A percentile compares a stretch with the other conserved stretches of the same genome.
Conservation (phyloP, 257 asterid genomes). For the Solanum dulcamara region DNA sequence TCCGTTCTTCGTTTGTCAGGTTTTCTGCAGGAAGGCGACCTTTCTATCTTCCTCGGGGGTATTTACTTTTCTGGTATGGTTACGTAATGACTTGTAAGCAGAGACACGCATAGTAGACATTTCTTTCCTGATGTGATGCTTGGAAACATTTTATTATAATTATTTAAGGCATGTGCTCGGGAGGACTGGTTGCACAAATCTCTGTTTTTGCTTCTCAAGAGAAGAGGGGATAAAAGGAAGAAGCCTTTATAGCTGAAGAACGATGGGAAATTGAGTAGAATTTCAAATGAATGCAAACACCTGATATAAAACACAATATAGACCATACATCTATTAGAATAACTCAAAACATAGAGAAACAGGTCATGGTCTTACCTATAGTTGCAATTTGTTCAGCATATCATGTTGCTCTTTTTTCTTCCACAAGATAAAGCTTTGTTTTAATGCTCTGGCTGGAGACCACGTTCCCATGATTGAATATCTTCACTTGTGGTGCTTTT, state of each 20-base stretch:
- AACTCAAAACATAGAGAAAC: not conserved
- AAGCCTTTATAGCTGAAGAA: not conserved
- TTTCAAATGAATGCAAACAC: not conserved
- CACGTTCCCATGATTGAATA: not conserved
- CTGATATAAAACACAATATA: not conserved
- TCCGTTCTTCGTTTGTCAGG: constrained; percentile 34
- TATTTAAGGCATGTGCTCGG: not conserved
- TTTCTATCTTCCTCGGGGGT: constrained; percentile 65
- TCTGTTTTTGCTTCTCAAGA: not conserved
- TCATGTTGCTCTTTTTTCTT: not conserved
- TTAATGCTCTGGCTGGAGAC: not conserved
- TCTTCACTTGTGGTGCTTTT: not conserved
- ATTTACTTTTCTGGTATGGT: constrained; percentile 69
- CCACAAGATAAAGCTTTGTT: not conserved
- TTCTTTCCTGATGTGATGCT: not conserved
- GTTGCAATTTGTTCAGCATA: not conserved
- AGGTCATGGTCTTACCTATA: not conserved
- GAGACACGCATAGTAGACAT: not conserved
- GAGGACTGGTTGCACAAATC: not conserved
- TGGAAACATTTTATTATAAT: not conserved
- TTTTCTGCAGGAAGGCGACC: constrained; percentile 76
- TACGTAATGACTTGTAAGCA: not conserved
- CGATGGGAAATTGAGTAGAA: not conserved
- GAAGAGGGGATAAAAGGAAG: no score
- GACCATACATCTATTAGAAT: not conserved